Base-by-base conservation (phyloP, 2,329 filamentous ascomycete species). In the Diplodia scrobiculata region DNA sequence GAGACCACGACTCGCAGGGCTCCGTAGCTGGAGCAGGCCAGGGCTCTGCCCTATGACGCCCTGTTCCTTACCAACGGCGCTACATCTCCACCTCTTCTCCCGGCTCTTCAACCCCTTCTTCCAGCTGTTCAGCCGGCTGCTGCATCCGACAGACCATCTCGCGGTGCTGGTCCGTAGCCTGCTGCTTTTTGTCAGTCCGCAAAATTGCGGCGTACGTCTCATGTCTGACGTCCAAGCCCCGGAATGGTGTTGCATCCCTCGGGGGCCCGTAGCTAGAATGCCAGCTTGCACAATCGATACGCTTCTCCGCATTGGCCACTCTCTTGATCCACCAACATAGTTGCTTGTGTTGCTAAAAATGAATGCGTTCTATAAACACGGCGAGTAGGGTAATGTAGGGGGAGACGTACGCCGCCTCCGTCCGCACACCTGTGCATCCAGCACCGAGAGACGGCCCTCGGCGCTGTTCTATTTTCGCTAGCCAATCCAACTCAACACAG, bases 21-120 rank as follows among this genome's bases (percentile, higher is more conserved):
- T 78, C 82, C 84, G 84, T 84, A 88, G 85, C 85, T 89, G 86
- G 86, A 88, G 84, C 84, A 79, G 78, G 82, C 79, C 82, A 87
- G 83, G 78, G 67, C 70, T 70, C 65, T 38, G 76, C 73, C 80
- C 81, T 71, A 85, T 86, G 83, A 87, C 80, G 81, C 80, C 78
- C 77, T 77, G 84, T 86, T 87, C 86, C 85, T 88, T 88, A 87
- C 85, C 84, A 81, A 87, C 84, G 85, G 83, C 78, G 84, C 85
- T 80, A 87, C 85, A 87, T 66, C 11, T 65, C 63, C 50, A 21
- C 19, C 5, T 32, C 32, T 14, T 32, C 29, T 34, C 36, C 5
- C n/a, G 5, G 21, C 47, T 52, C 5, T 38, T 38, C n/a, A 27
- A 9, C 5, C 27, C 27, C 25, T 45, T 4, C 14, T 36, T 36